Evolutionary conservation across 768 basidiomycete species (phyloP), one percentile per base, ranked within the genome.

Genomic region (Kwoniella sp.): DNA sequence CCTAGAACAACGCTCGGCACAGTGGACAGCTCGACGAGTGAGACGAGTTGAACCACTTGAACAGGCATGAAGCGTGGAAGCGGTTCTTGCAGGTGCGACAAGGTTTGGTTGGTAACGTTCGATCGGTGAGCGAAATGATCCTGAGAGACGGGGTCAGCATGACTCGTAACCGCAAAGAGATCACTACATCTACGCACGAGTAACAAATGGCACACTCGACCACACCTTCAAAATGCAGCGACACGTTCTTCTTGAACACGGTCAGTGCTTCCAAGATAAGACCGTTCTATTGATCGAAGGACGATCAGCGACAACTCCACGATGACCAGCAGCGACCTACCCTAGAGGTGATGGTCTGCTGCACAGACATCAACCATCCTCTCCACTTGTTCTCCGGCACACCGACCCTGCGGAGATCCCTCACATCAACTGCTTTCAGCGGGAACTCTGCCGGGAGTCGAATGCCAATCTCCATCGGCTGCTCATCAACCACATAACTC

Each of bases 61-160:
- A 95, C 57, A 96, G 74, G 76, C 92, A 96, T 19, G 82, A 84
- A 0, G 89, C 84, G 70, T 95, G 92, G 80, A 93, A 96, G 34
- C 86, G 79, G 71, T 95, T 95, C 75, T 87, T 89, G 76, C 92
- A 95, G 1, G 90, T 95, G 74, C 82, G 85, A 77, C 93, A 99
- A 0, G 88, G 84, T 65, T 91, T 92, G 63, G 83, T 83, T 0
- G 95, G 93, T 12, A 98, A 78, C 43, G 81, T 84, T 0, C 86
- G 84, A 67, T 98, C 95, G 76, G 83, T 85, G 37, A 89, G 83
- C 61, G 85, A 89, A 67, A 96, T 90, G 58, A 96, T 88, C 3
- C 89, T 92, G 74, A 22, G n/a, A 32, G 31, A 28, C 6, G 19
- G 48, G 6, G 19, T 27, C 2, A 49, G 36, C n/a, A 17, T 32